Evolutionary conservation across 345 rosid species (phyloP), one percentile per base, ranked within the genome.

Genomic region (Camelina neglecta): DNA sequence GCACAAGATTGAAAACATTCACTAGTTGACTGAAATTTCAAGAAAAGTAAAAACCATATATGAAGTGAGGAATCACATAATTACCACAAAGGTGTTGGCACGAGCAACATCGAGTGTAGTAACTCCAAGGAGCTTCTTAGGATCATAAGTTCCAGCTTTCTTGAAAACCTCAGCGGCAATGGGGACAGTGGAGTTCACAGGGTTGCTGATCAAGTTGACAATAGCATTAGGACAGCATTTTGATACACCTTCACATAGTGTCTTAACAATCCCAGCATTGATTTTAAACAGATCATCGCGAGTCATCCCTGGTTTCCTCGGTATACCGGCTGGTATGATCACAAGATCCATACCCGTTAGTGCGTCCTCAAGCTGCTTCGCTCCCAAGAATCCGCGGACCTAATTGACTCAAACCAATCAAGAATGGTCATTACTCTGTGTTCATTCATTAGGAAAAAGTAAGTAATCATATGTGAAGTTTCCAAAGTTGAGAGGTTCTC

Each of bases 301-400:
- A 0, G 91, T 92, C 96, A 90, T 90, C 77, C 96, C 94, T 35
- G 97, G 97, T 75, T 90, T 92, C 81, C 94, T 85, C 24, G 97
- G 96, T 38, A 90, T 80, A 68, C 97, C 96, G 35, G 97, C 96
- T 41, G 97, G 96, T 63, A 92, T 88, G 76, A 92, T 83, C 61
- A 90, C 97, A 75, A 90, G 89, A 79, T 90, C 92, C 89, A 88
- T 85, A 56, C 98, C 97, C 3, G 85, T 86, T 48, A 93, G 78
- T 0, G 95, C 95, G 79, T 81, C 85, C 60, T 88, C 98, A 51
- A 93, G 86, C 76, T 93, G 90, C 51, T 83, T 88, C 64, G 85
- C 80, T 55, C 98, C 98, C 79, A 89, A 79, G 86, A 89, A 93
- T 56, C 97, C 97, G 2, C 88, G 89, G 5, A 93, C 97, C 98